Evolutionary conservation across 1,284 basidiomycete species (phyloP).

Genomic region (Chondrostereum purpureum): DNA sequence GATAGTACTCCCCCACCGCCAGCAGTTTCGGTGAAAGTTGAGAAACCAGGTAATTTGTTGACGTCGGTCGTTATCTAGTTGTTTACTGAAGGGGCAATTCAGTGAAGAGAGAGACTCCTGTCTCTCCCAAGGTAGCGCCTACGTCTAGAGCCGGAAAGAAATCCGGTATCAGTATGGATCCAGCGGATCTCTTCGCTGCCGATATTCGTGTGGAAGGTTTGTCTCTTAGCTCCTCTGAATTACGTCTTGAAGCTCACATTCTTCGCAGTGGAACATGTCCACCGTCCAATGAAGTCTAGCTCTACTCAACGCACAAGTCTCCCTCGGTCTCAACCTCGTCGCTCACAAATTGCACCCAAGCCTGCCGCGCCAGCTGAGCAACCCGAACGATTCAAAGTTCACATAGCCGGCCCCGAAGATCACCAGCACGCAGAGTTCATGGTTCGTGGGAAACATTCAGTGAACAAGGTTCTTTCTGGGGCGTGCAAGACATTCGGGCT

Average conservation of each 20-base stretch:
- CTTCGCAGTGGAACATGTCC: too few relatives aligned
- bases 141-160: neutral
- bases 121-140: too few relatives aligned
- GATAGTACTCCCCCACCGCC: too few relatives aligned
- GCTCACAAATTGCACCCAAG: neutral
- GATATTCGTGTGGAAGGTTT: neutral
- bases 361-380: neutral
- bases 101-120: constrained; percentile 2
- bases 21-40: neutral
- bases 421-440: constrained; percentile 34
- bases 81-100: too few relatives aligned
- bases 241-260: too few relatives aligned
- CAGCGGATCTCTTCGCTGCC: neutral
- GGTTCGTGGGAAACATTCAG: constrained; percentile 34
- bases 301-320: too few relatives aligned
- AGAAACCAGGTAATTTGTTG: neutral
- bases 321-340: too few relatives aligned
- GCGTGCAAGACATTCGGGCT: constrained; percentile 37
- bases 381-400: constrained; percentile 26
- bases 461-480: constrained; percentile 33
- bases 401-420: constrained; percentile 23
- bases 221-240: too few relatives aligned
- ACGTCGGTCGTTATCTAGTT: neutral
- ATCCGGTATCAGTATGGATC: too few relatives aligned
- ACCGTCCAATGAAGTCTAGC: too few relatives aligned